Percentiles rank a stretch among this genome's conserved stretches.
Conservation (phyloP, 2,329 filamentous ascomycete species). For the Pseudogymnoascus sp. region DNA sequence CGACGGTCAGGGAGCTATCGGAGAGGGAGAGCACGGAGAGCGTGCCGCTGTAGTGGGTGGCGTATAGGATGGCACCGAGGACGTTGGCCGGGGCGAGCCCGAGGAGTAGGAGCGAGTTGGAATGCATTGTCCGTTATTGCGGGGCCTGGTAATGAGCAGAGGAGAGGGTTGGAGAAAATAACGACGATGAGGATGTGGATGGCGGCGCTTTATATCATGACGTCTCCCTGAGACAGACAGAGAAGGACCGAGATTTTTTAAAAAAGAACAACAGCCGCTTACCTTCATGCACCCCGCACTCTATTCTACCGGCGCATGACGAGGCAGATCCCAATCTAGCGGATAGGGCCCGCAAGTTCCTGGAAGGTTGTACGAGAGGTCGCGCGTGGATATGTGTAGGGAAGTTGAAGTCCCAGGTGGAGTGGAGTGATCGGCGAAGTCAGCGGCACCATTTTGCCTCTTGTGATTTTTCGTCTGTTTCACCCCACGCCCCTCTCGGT, state of each 20-base stretch:
- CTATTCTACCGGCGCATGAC: not conserved
- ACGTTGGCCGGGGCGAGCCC: not conserved
- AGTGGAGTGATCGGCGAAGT: not conserved
- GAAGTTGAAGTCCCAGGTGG: not conserved
- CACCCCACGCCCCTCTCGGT: not conserved
- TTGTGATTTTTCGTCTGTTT: not conserved
- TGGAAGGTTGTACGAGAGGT: not conserved
- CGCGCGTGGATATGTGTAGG: not conserved
- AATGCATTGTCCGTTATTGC: not conserved
- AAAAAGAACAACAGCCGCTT: not conserved
- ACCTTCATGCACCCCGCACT: not conserved
- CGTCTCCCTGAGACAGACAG: not conserved
- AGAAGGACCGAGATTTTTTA: not conserved
- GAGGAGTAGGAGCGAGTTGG: not conserved
- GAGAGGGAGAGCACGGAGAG: conserved; percentile 34
- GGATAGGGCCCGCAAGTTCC: not conserved
- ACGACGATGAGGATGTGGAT: not conserved
- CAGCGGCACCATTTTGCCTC: not conserved
- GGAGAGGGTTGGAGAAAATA: not conserved
- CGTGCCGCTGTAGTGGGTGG: conserved; percentile 37
- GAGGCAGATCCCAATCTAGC: not conserved
- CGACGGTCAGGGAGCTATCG: conserved; percentile 25
- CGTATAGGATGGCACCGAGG: not conserved
- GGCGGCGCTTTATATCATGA: not conserved
- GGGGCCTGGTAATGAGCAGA: not conserved